Evolutionary conservation across 2,329 filamentous ascomycete genomes (phyloP).

Genomic region (Pestalotiopsis sp.): DNA sequence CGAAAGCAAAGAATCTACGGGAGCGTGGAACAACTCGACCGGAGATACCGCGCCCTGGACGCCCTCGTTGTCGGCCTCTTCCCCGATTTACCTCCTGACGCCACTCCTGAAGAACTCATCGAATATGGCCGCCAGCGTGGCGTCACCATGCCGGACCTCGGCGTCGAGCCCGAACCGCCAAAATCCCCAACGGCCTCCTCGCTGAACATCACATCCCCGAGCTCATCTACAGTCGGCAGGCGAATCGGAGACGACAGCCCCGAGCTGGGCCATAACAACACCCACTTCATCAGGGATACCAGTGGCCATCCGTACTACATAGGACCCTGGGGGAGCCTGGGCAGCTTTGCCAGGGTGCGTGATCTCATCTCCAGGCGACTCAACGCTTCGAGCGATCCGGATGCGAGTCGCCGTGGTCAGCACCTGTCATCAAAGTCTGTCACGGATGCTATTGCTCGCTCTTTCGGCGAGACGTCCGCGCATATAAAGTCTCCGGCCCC

Average conservation of each 20-base stretch:
- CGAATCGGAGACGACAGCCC: slow-evolving; percentile 7
- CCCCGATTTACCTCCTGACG: slow-evolving; percentile 37
- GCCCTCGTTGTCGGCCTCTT: slow-evolving; percentile 43
- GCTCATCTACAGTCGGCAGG: neutral
- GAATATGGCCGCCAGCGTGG: slow-evolving; percentile 39
- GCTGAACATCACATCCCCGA: slow-evolving; percentile 6
- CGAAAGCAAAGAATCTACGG: slow-evolving; percentile 47
- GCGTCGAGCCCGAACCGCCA: slow-evolving; percentile 9
- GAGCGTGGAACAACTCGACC: slow-evolving; percentile 46
- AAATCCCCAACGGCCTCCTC: neutral
- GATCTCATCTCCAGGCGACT: slow-evolving; percentile 20
- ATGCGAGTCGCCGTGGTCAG: neutral
- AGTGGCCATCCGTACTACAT: slow-evolving; percentile 26
- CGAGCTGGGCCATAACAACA: slow-evolving; percentile 9
- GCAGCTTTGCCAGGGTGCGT: slow-evolving; percentile 23
- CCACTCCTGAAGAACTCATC: slow-evolving; percentile 39
- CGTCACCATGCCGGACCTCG: slow-evolving; percentile 37
- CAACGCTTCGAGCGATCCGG: neutral
- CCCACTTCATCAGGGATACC: slow-evolving; percentile 23
- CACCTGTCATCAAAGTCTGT: slow-evolving; percentile 3
- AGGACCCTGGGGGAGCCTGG: slow-evolving; percentile 24
- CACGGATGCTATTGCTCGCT: slow-evolving; percentile 6
- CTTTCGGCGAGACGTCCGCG: slow-evolving; percentile 17
- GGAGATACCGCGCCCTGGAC: slow-evolving; percentile 44
- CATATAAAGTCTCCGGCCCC: slow-evolving; percentile 17